A percentile compares a stretch with the other conserved stretches of the same genome.
These are phyloP conservation scores for Arabidopsis lyrata DNA, from an alignment of 441 rosid species.

Conservation along the genomic window DNA sequence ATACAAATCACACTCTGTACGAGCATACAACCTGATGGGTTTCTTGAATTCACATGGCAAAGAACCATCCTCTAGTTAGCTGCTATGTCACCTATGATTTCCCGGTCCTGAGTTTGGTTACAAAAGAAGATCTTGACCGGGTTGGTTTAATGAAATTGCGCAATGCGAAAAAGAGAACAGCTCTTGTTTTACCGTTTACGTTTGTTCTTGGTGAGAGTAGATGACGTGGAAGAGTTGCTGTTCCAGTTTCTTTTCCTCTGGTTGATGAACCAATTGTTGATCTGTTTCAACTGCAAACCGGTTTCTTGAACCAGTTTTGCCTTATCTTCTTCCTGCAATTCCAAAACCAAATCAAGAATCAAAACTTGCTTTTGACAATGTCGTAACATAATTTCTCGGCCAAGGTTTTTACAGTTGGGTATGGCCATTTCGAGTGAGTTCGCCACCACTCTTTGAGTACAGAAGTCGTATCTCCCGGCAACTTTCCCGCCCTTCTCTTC, in stretches of 20 bases:
- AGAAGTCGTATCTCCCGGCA: conserved; percentile 97
- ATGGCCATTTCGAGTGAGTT: conserved; percentile 95
- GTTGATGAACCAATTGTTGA: conserved; percentile 97
- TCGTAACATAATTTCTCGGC: not conserved
- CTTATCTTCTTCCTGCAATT: conserved; percentile 90
- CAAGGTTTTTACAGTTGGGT: conserved; percentile 77
- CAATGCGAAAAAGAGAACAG: not conserved
- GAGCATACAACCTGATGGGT: not conserved
- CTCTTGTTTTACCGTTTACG: conserved; percentile 72
- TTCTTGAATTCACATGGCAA: conserved; percentile 31
- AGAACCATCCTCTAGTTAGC: conserved; percentile 18
- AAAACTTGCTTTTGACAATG: not conserved
- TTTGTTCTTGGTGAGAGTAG: conserved; percentile 81
- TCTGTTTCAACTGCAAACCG: conserved; percentile 92
- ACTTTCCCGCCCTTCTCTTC: conserved; percentile 96
- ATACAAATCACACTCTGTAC: conserved; percentile 10
- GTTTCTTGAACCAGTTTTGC: conserved; percentile 91
- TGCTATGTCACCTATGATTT: conserved; percentile 34
- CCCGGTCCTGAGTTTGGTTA: conserved; percentile 35
- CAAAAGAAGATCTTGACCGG: conserved; percentile 15
- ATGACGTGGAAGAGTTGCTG: conserved; percentile 76
- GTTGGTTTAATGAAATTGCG: not conserved
- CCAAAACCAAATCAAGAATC: conserved; percentile 15
- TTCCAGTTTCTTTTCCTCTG: conserved; percentile 99
- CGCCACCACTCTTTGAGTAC: conserved; percentile 96